phyloP scores from a whole-genome alignment of 768 basidiomycete species.

The Thelephora aurantiotincta region DNA sequence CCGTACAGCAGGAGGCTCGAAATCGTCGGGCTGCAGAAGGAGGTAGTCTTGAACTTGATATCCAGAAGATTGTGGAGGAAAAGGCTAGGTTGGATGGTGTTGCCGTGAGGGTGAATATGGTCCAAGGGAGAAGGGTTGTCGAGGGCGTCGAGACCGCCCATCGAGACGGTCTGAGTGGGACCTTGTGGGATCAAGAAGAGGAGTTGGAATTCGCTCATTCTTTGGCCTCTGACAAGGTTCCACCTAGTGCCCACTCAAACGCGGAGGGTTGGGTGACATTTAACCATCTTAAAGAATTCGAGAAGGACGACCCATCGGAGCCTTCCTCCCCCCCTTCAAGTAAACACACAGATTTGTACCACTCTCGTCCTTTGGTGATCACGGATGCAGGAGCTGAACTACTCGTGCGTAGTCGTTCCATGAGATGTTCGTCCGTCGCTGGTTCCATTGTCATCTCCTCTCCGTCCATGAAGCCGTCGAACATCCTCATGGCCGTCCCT shows the following conservation, averaged over 20 bases:
- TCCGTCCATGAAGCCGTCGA: slow-evolving; percentile 16
- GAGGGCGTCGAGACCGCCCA: slow-evolving; percentile 35
- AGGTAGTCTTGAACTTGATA: slow-evolving; percentile 40
- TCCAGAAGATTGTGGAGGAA: slow-evolving; percentile 36
- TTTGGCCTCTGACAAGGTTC: slow-evolving; percentile 25
- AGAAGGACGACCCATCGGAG: slow-evolving; percentile 9
- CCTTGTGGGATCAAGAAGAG: slow-evolving; percentile 66
- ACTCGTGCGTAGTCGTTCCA: slow-evolving; percentile 7
- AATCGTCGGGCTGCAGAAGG: slow-evolving; percentile 46
- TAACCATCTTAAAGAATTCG: slow-evolving; percentile 13
- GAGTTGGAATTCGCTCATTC: slow-evolving; percentile 55
- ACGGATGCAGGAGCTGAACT: slow-evolving; percentile 19
- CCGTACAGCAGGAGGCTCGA: slow-evolving; percentile 6
- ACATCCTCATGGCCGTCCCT: slow-evolving; percentile 22
- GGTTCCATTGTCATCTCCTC: slow-evolving; percentile 15
- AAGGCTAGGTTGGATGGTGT: slow-evolving; percentile 30
- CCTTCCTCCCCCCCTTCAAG: slow-evolving; percentile 23
- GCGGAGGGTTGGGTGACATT: slow-evolving; percentile 32
- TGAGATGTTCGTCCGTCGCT: slow-evolving; percentile 10
- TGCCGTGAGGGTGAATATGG: slow-evolving; percentile 11
- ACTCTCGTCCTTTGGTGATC: slow-evolving; percentile 30
- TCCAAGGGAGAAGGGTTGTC: slow-evolving; percentile 8
- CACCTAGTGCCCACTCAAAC: slow-evolving; percentile 12
- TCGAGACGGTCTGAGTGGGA: slow-evolving; percentile 42
- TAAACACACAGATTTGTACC: slow-evolving; percentile 39